Conservation (phyloP, 306 rosid genomes). For the Cyclanthera cordifolia region DNA sequence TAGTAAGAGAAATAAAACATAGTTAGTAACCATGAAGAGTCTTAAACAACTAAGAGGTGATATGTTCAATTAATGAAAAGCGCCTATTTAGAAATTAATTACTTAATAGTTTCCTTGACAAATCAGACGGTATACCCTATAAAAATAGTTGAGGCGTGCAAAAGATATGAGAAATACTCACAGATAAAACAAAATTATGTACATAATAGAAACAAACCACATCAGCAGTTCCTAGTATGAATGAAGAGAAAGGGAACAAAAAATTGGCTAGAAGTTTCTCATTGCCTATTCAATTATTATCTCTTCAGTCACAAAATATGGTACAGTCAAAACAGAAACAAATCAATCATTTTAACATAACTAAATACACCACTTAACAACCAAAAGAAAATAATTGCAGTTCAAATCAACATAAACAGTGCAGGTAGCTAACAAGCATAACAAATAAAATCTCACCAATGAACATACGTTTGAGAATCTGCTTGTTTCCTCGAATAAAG, state of each 20-base stretch:
- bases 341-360: background rate
- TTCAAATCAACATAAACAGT: background rate
- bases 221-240: background rate
- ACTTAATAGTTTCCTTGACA: too few species aligned
- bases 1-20: too few species aligned
- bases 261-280: background rate
- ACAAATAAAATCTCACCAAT: conserved; percentile 8
- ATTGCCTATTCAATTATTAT: background rate
- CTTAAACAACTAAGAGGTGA: too few species aligned
- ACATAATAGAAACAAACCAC: background rate
- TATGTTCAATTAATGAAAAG: too few species aligned
- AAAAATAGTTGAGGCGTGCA: too few species aligned
- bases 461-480: background rate
- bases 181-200: too few species aligned
- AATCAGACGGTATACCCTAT: too few species aligned
- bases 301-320: background rate
- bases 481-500: background rate
- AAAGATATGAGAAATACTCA: too few species aligned
- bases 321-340: background rate
- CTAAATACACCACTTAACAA: conserved; percentile 2
- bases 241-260: background rate
- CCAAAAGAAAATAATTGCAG: background rate
- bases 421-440: background rate
- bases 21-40: too few species aligned
- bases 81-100: too few species aligned